These are phyloP conservation scores for Rutstroemia sp. DNA, from an alignment of 2,329 filamentous ascomycete species.

Conservation along the genomic window DNA sequence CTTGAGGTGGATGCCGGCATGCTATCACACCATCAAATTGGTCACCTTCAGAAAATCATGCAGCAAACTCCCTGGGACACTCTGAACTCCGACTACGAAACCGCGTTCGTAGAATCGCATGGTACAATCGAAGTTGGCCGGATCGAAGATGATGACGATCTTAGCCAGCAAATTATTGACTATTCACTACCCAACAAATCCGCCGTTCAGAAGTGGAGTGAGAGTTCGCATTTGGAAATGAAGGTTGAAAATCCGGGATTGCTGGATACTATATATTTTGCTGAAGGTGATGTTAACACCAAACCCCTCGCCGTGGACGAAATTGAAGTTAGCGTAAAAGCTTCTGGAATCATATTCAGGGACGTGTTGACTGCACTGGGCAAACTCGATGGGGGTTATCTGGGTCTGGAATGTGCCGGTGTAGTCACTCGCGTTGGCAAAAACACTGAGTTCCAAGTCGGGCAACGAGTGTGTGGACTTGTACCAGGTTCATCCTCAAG, in stretches of 20 bases:
- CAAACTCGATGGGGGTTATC: constrained; percentile 22
- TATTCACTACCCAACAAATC: neutral
- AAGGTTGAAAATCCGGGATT: constrained; percentile 18
- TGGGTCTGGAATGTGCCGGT: constrained; percentile 32
- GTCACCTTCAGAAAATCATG: neutral
- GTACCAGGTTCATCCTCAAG: neutral
- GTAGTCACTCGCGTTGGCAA: constrained; percentile 28
- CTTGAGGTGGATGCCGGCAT: neutral
- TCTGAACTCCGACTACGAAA: neutral
- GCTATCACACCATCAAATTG: neutral
- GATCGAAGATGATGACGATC: neutral
- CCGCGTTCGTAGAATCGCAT: neutral
- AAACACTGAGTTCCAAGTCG: constrained; percentile 22
- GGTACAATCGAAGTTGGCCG: neutral
- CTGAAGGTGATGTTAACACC: constrained; percentile 13
- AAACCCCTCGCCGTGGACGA: constrained; percentile 14
- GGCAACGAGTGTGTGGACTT: constrained; percentile 24
- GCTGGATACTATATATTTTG: constrained; percentile 23
- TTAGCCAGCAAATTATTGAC: neutral
- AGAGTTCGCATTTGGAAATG: constrained; percentile 17
- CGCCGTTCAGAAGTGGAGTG: neutral
- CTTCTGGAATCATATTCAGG: constrained; percentile 21
- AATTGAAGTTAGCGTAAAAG: constrained; percentile 27
- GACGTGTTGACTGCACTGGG: constrained; percentile 31
- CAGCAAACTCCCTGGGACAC: neutral